A percentile compares a stretch with the other conserved stretches of the same genome.
Conservation (phyloP, 495 filamentous ascomycete species). For the Xylaria acuta region DNA sequence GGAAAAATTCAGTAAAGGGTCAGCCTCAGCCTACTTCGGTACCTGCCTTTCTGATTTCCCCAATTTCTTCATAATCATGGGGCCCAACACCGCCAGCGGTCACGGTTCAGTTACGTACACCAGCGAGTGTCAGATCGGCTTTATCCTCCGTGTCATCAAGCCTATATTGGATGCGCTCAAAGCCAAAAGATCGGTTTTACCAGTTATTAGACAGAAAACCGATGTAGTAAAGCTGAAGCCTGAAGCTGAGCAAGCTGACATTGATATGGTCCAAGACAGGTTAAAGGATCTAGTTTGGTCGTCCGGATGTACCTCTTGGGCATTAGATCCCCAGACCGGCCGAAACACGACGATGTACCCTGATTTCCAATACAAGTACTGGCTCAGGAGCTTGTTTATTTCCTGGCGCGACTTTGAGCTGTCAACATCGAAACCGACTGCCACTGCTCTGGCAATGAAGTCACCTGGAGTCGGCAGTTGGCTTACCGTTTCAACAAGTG, state of each 20-base stretch:
- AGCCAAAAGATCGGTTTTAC: constrained; percentile 46
- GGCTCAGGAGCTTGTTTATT: constrained; percentile 46
- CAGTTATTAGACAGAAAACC: constrained; percentile 4
- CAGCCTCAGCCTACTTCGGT: constrained; percentile 68
- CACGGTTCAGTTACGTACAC: constrained; percentile 67
- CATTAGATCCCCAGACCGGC: constrained; percentile 33
- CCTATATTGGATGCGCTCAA: constrained; percentile 53
- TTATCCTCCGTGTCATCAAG: constrained; percentile 58
- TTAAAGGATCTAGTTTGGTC: constrained; percentile 53
- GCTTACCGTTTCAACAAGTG: neutral
- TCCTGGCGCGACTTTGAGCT: constrained; percentile 43
- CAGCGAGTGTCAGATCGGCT: constrained; percentile 64
- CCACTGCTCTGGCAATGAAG: constrained; percentile 9
- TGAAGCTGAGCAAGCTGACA: constrained; percentile 53
- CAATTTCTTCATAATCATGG: constrained; percentile 72
- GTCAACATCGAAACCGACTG: constrained; percentile 11
- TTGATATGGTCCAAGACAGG: constrained; percentile 47
- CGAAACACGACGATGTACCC: constrained; percentile 61
- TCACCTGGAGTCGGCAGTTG: constrained; percentile 9
- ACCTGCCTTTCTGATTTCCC: constrained; percentile 70
- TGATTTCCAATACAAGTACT: constrained; percentile 47
- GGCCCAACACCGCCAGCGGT: constrained; percentile 69
- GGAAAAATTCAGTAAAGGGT: constrained; percentile 53
- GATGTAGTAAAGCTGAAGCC: constrained; percentile 40
- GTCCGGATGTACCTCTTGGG: constrained; percentile 47